Evolutionary conservation across 139 green algal genomes (phyloP).

Genomic region (Parachlorella kessleri): DNA sequence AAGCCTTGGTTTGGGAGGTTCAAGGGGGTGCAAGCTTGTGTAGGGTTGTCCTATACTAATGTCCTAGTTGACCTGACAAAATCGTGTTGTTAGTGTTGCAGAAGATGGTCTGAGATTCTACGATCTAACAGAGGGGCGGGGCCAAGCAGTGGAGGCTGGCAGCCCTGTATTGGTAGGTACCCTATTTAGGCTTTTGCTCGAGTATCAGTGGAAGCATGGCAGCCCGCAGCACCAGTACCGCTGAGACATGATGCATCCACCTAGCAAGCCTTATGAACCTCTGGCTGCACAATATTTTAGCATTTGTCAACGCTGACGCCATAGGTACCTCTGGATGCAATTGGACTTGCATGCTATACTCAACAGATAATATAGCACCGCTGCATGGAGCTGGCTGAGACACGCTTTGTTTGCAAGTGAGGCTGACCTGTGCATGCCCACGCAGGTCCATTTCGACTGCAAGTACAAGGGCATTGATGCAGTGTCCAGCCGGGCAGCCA

Average conservation of each 20-base stretch:
- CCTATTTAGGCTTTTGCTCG: not conserved
- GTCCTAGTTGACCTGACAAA: not conserved
- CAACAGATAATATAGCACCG: too few relatives aligned
- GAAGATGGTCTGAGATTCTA: constrained; percentile 68
- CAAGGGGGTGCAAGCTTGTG: not conserved
- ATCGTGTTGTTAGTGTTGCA: constrained; percentile 13
- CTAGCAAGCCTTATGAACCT: not conserved
- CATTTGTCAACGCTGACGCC: too few relatives aligned
- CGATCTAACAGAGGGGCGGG: constrained; percentile 69
- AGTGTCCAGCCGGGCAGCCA: constrained; percentile 78
- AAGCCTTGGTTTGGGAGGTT: not conserved
- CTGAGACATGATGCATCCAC: not conserved
- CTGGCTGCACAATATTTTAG: not conserved
- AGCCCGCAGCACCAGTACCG: not conserved
- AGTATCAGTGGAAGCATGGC: not conserved
- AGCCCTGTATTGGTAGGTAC: constrained; percentile 61
- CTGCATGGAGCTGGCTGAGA: too few relatives aligned
- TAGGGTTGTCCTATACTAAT: constrained; percentile 3
- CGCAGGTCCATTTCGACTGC: constrained; percentile 93
- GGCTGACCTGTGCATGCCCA: not conserved
- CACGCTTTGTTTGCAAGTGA: not conserved
- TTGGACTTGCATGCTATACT: too few relatives aligned
- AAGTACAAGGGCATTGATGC: constrained; percentile 84
- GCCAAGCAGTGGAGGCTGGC: constrained; percentile 51
- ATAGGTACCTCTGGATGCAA: too few relatives aligned